Conservation (phyloP, 2,329 filamentous ascomycete species). For the Nigrograna mackinnonii region DNA sequence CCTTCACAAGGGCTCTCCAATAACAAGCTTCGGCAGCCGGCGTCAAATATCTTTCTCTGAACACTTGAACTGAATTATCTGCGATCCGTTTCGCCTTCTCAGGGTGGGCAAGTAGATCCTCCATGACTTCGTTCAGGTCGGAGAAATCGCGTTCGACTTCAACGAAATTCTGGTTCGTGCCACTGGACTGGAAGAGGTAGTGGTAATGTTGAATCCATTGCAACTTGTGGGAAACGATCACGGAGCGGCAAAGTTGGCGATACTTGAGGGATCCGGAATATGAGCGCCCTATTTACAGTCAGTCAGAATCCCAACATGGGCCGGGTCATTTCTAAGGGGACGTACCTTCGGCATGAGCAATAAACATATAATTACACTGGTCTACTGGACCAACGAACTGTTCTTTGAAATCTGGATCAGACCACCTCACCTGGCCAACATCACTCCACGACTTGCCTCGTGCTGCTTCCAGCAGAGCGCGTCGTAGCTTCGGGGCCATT, state of each 20-base stretch:
- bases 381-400: constrained; percentile 55
- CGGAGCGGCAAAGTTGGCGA: constrained; percentile 52
- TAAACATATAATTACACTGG: constrained; percentile 59
- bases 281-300: constrained; percentile 25
- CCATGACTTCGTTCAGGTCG: constrained; percentile 29
- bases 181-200: constrained; percentile 31
- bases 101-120: constrained; percentile 33
- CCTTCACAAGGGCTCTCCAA: constrained; percentile 27
- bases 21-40: constrained; percentile 37
- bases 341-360: constrained; percentile 57
- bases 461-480: constrained; percentile 29
- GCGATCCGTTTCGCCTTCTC: constrained; percentile 37
- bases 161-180: constrained; percentile 36
- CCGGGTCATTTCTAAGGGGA: not conserved
- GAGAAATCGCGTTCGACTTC: constrained; percentile 39
- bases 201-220: constrained; percentile 40
- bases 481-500: constrained; percentile 31
- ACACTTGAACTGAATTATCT: constrained; percentile 31
- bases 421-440: constrained; percentile 34
- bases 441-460: constrained; percentile 36
- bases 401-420: constrained; percentile 30
- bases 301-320: constrained; percentile 13
- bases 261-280: constrained; percentile 60
- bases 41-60: constrained; percentile 36
- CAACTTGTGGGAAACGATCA: constrained; percentile 37